Percentiles rank a stretch among this genome's conserved stretches.
phyloP scores from a whole-genome alignment of 371 early-diverging fungal genomes.

The Rhizomucor pusillus region DNA sequence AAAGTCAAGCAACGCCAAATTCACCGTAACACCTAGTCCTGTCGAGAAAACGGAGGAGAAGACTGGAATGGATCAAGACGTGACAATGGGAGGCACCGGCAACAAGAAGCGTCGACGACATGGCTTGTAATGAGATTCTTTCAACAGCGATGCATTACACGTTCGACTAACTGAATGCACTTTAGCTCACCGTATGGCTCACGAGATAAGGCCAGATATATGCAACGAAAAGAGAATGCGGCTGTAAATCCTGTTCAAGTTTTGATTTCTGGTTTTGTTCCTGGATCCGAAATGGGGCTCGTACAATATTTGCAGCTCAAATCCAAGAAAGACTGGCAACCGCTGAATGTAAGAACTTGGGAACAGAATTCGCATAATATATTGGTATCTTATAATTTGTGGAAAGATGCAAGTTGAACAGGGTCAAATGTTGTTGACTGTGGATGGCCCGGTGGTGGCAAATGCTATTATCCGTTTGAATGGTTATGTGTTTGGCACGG shows the following conservation, averaged over 20 bases:
- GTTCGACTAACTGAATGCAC: neutral
- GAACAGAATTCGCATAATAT: neutral
- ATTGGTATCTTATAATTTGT: neutral
- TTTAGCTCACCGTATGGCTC: conserved; percentile 36
- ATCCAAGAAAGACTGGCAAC: conserved; percentile 42
- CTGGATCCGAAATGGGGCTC: conserved; percentile 32
- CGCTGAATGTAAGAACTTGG: conserved; percentile 23
- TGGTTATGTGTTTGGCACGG: conserved; percentile 41
- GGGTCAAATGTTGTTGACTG: conserved; percentile 33
- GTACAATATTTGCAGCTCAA: conserved; percentile 36
- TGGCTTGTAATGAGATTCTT: conserved; percentile 24
- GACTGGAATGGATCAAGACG: no score
- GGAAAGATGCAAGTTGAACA: conserved; percentile 15
- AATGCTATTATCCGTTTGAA: conserved; percentile 37
- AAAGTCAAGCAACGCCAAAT: conserved; percentile 18
- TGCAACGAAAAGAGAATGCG: conserved; percentile 10
- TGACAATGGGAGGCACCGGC: conserved; percentile 33
- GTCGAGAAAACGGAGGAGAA: conserved; percentile 17
- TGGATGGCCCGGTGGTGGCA: conserved; percentile 34
- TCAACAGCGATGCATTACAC: neutral
- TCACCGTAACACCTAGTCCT: conserved; percentile 23
- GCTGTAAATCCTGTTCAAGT: conserved; percentile 26
- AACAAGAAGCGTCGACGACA: conserved; percentile 24
- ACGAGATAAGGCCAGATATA: conserved; percentile 15
- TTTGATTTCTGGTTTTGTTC: conserved; percentile 32